Conservation (phyloP, 306 rosid genomes). For the Cicer yamashitae region DNA sequence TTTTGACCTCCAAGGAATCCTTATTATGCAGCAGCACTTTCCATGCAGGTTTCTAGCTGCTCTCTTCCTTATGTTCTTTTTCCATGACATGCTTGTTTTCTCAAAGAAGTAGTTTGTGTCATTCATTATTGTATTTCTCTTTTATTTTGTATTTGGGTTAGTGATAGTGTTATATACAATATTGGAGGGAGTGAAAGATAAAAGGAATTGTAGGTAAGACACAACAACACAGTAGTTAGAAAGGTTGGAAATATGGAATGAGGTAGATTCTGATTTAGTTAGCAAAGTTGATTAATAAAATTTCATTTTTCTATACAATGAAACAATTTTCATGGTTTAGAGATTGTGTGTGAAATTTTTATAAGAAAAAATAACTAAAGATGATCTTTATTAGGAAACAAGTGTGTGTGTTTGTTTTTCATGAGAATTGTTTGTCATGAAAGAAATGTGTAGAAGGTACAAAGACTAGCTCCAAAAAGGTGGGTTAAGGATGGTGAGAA, state of each 20-base stretch:
- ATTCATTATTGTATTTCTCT: constrained; percentile 35
- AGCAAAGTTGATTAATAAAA: background rate
- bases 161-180: constrained; percentile 36
- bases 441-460: constrained; percentile 33
- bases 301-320: background rate
- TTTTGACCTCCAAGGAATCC: constrained; percentile 45
- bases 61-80: constrained; percentile 39
- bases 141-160: constrained; percentile 1
- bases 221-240: constrained; percentile 39
- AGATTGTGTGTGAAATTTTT: background rate
- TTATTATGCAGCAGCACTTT: constrained; percentile 43
- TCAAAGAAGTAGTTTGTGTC: constrained; percentile 36
- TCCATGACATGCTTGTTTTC: constrained; percentile 46
- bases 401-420: constrained; percentile 17
- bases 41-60: constrained; percentile 32
- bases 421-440: constrained; percentile 9
- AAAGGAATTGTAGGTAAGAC: constrained; percentile 52
- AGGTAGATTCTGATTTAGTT: background rate
- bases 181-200: constrained; percentile 1
- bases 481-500: constrained; percentile 59
- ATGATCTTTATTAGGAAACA: constrained; percentile 10
- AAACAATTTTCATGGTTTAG: constrained; percentile 20
- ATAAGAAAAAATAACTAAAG: too few relatives aligned
- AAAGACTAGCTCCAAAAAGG: constrained; percentile 39
- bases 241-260: constrained; percentile 36